Conservation (phyloP, 441 rosid genomes). For the Hura crepitans region DNA sequence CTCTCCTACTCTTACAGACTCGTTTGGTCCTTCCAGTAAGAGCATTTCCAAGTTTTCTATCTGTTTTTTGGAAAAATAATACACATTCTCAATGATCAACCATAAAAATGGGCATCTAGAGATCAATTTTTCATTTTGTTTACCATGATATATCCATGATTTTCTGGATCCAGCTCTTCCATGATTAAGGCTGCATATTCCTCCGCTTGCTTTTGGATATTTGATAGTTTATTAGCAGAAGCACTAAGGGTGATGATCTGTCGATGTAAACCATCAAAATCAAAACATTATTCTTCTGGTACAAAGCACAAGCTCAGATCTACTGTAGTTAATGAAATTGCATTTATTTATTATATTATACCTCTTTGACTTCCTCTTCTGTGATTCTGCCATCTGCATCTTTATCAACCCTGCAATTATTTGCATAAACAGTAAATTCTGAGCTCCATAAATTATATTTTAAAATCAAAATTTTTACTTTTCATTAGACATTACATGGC, state of each 20-base stretch:
- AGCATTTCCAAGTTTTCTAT: constrained; percentile 70
- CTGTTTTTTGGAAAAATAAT: constrained; percentile 39
- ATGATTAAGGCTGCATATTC: constrained; percentile 89
- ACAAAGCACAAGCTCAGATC: constrained; percentile 15
- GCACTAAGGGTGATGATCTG: constrained; percentile 87
- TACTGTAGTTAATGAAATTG: not conserved
- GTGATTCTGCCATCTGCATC: constrained; percentile 84
- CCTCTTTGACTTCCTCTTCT: constrained; percentile 88
- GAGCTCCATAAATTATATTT: not conserved
- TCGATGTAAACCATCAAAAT: constrained; percentile 6
- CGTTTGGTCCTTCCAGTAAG: constrained; percentile 70
- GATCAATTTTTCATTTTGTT: not conserved
- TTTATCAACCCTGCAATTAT: constrained; percentile 79
- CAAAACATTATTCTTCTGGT: constrained; percentile 1
- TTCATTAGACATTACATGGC: constrained; percentile 54
- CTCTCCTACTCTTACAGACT: constrained; percentile 59
- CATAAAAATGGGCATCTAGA: not conserved
- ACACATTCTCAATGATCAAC: not conserved
- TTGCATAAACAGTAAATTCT: not conserved
- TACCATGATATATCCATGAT: constrained; percentile 86
- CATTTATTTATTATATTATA: constrained; percentile 18
- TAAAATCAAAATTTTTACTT: not conserved
- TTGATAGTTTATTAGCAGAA: constrained; percentile 81
- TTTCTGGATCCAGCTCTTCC: constrained; percentile 92
- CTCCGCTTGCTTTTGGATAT: constrained; percentile 72